phyloP scores from a whole-genome alignment of 169 alveolate genomes.

The Theileria luwenshuni region DNA sequence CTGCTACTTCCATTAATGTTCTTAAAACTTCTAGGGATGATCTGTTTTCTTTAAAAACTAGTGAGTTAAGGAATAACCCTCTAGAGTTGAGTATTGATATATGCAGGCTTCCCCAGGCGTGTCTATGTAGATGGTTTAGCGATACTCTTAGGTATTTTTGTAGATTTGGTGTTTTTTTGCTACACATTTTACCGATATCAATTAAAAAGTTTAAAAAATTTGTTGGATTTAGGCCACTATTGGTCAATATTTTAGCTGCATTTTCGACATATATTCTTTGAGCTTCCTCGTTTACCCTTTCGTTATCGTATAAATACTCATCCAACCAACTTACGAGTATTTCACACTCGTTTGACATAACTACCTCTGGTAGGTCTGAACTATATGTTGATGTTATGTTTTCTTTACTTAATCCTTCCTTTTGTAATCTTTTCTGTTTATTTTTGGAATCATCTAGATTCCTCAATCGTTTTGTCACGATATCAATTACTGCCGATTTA shows the following conservation, averaged over 20 bases:
- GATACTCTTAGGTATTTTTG: constrained; percentile 38
- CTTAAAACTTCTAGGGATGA: constrained; percentile 26
- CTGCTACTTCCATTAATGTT: constrained; percentile 32
- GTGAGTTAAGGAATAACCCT: constrained; percentile 50
- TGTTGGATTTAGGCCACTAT: constrained; percentile 25
- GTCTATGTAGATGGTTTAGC: constrained; percentile 47
- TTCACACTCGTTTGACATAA: constrained; percentile 48
- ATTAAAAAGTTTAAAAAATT: constrained; percentile 45
- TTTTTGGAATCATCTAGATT: neutral
- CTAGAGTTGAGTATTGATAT: constrained; percentile 53
- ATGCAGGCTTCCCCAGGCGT: constrained; percentile 61
- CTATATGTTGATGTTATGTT: neutral
- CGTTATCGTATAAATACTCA: constrained; percentile 10
- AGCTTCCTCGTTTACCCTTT: constrained; percentile 32
- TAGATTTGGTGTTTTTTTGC: constrained; percentile 35
- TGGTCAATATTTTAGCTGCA: constrained; percentile 40
- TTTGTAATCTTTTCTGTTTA: neutral
- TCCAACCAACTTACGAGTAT: constrained; percentile 60
- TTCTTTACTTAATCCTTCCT: neutral
- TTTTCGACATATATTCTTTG: constrained; percentile 50
- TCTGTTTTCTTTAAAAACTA: constrained; percentile 7
- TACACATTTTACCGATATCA: constrained; percentile 37
- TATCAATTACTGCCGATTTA: constrained; percentile 54
- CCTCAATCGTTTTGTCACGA: constrained; percentile 29
- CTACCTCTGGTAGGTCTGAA: constrained; percentile 34